phyloP scores from a whole-genome alignment of 176 grass and related monocot genomes.

The Melocanna baccifera region DNA sequence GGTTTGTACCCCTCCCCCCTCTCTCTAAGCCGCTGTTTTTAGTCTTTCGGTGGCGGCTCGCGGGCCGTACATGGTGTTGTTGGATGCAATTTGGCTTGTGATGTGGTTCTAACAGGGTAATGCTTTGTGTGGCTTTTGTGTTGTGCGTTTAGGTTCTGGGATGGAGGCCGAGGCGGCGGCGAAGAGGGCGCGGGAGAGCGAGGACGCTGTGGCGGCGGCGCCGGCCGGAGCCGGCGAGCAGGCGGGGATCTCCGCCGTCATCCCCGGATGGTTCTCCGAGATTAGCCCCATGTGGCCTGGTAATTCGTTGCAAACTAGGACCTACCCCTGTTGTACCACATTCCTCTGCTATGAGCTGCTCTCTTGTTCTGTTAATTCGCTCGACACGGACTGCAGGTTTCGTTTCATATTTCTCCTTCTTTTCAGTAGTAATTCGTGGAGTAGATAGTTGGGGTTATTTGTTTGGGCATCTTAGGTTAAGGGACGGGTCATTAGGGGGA shows the following conservation, averaged over 20 bases:
- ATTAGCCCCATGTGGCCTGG: slow-evolving; percentile 98
- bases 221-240: slow-evolving; percentile 32
- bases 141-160: background rate
- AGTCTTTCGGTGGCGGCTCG: no score
- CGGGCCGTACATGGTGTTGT: background rate
- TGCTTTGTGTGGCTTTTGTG: background rate
- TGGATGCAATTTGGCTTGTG: background rate
- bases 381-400: background rate
- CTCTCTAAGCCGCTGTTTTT: background rate
- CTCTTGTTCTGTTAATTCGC: background rate
- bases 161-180: slow-evolving; percentile 50
- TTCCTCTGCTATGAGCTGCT: background rate
- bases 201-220: slow-evolving; percentile 13
- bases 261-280: slow-evolving; percentile 98
- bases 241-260: slow-evolving; percentile 83
- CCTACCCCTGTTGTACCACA: background rate
- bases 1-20: background rate
- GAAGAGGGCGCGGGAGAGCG: slow-evolving; percentile 49
- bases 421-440: background rate
- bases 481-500: background rate
- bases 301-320: slow-evolving; percentile 9
- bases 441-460: background rate
- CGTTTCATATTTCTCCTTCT: background rate
- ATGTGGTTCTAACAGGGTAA: background rate
- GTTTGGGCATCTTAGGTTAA: background rate